Evolutionary conservation across 257 asterid species (phyloP), one percentile per base, ranked within the genome.

Genomic region (Ajuga chamaepitys): DNA sequence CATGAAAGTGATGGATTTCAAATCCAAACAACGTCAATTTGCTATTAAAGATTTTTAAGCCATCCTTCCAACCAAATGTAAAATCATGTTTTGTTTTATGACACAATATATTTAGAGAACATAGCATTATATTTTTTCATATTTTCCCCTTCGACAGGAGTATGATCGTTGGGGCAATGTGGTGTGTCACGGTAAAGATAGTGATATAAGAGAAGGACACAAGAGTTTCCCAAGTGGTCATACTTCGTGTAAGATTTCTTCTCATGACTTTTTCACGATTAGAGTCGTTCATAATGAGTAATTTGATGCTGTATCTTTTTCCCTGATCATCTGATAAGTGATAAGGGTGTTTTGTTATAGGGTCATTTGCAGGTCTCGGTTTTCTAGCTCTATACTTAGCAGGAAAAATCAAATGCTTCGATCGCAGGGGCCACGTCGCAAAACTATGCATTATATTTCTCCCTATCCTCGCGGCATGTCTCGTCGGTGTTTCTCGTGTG

Each of bases 141-240:
- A 4, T 28, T 48, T 4, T 70, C 64, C 57, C 26, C 17, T 75
- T 28, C 22, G 44, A 63, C 77, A 90, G 97, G 62, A 5, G 17
- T 87, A 82, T 22, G 92, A 82, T 75, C 58, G 59, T 5, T 79
- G 74, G 87, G 95, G 97, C 61, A 70, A 90, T 57, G 97, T 87
- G 40, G 65, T 55, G 37, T 87, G 95, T 70, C 89, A 83, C 57
- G 97, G 97, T 32, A 74, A 83, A 16, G 60, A 63, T 4, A 71
- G 82, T 47, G 95, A 81, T 45, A 82, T 87, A 50, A 87, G 76
- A 79, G 97, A 87, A 85, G 95, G 97, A 34, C 95, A 87, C 76
- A 90, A 90, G 84, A 90, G 97, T 73, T 89, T 89, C 75, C 95
- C 97, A n/a, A 89, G 95, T 32, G 95, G 97, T 40, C 95, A 89